These are phyloP conservation scores for Tricholoma matsutake DNA, from an alignment of 768 basidiomycete species.

Conservation along the genomic window DNA sequence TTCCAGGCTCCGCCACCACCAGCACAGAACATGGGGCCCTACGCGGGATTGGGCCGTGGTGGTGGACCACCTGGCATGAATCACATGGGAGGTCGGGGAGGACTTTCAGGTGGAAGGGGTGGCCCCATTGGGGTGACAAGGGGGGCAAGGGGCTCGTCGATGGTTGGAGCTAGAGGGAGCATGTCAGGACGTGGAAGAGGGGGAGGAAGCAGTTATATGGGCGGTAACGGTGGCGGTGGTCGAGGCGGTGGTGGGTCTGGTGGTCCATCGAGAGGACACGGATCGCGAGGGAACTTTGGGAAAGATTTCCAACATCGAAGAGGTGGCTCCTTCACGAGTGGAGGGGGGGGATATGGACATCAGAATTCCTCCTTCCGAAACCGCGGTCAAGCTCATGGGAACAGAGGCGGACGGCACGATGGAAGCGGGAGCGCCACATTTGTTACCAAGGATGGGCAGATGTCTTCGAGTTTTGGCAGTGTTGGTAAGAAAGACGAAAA, in stretches of 20 bases:
- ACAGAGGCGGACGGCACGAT: constrained; percentile 41
- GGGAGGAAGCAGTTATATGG: constrained; percentile 33
- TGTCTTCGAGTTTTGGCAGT: constrained; percentile 40
- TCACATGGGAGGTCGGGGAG: constrained; percentile 29
- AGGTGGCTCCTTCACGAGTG: constrained; percentile 59
- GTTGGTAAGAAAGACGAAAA: constrained; percentile 84
- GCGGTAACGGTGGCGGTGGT: constrained; percentile 32
- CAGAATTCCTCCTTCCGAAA: constrained; percentile 50
- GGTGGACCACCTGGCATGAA: constrained; percentile 37
- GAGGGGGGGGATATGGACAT: constrained; percentile 37
- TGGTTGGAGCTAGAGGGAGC: constrained; percentile 34
- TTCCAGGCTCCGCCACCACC: constrained; percentile 60
- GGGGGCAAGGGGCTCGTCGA: constrained; percentile 42
- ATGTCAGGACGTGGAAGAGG: constrained; percentile 48
- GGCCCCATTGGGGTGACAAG: constrained; percentile 40
- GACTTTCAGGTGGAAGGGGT: constrained; percentile 32
- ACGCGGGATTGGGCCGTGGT: constrained; percentile 36
- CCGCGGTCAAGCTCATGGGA: constrained; percentile 57
- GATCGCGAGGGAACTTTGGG: constrained; percentile 64
- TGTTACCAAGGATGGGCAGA: constrained; percentile 48
- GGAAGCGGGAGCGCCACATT: constrained; percentile 35
- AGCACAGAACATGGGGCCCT: constrained; percentile 35
- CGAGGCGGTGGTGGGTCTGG: constrained; percentile 44
- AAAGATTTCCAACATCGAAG: constrained; percentile 64
- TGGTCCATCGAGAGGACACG: constrained; percentile 56